Evolutionary conservation across 768 basidiomycete genomes (phyloP).

Genomic region (Lactifluus hygrophoroides): DNA sequence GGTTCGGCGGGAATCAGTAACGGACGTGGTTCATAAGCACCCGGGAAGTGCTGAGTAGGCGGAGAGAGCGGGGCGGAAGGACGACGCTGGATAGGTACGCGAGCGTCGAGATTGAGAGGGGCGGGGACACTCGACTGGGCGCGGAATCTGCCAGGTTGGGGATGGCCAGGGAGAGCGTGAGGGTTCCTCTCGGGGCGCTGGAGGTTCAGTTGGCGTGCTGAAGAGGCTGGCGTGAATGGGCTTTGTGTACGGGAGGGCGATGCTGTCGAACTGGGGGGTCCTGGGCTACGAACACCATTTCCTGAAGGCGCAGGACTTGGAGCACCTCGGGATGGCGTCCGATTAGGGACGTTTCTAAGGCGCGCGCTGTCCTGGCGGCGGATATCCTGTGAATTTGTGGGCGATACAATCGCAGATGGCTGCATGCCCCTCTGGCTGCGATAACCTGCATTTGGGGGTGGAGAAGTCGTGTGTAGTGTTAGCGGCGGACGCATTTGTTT

Average conservation of each 20-base stretch:
- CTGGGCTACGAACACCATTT: conserved; percentile 1
- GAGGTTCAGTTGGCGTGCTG: background rate
- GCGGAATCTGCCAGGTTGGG: conserved; percentile 14
- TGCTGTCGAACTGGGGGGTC: background rate
- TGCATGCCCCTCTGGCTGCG: background rate
- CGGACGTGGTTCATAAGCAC: background rate
- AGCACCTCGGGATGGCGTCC: background rate
- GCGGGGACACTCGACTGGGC: conserved; percentile 21
- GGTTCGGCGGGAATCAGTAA: background rate
- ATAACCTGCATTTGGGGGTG: background rate
- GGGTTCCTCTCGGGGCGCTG: background rate
- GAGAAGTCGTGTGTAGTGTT: background rate
- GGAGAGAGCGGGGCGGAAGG: conserved; percentile 10
- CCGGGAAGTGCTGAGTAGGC: background rate
- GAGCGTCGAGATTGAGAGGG: conserved; percentile 7
- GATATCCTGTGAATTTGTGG: background rate
- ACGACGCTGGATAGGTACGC: background rate
- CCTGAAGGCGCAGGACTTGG: background rate
- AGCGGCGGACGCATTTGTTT: conserved; percentile 25
- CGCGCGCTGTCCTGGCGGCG: background rate
- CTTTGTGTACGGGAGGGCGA: background rate
- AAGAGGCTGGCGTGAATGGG: background rate
- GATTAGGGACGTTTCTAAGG: background rate
- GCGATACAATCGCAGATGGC: background rate
- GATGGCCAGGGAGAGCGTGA: background rate